These are phyloP conservation scores for Apium graveolens DNA, from an alignment of 129 eudicot species.

Conservation along the genomic window DNA sequence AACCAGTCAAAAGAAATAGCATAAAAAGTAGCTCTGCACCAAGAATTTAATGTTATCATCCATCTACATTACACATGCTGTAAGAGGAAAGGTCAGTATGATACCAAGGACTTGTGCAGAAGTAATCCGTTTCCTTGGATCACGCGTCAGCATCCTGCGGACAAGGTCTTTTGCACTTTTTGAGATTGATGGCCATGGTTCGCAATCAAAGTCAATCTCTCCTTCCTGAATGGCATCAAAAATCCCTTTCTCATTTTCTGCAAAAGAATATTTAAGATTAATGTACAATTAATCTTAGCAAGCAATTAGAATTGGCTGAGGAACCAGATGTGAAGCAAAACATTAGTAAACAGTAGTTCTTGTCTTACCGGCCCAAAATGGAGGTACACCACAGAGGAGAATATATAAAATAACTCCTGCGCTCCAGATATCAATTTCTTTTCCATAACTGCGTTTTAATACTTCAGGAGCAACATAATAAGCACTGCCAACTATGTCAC, in stretches of 20 bases:
- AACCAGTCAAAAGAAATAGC: background rate
- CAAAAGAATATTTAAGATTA: background rate
- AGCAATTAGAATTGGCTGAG: background rate
- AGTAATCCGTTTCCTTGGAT: conserved; percentile 37
- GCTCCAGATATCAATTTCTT: conserved; percentile 74
- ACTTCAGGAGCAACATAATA: conserved; percentile 83
- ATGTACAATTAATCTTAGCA: background rate
- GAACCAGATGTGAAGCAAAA: background rate
- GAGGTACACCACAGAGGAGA: conserved; percentile 70
- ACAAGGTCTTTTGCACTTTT: conserved; percentile 42
- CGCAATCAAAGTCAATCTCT: conserved; percentile 36
- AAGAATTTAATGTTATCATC: background rate
- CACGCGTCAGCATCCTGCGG: conserved; percentile 34
- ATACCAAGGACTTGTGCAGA: conserved; percentile 41
- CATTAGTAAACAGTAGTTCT: background rate
- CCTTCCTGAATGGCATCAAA: conserved; percentile 42
- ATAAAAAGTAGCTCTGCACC: background rate
- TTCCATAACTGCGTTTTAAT: conserved; percentile 53
- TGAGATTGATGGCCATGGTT: conserved; percentile 48
- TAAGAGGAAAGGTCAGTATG: background rate
- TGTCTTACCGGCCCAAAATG: conserved; percentile 68
- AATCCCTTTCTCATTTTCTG: conserved; percentile 46
- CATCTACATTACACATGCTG: background rate
- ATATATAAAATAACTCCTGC: conserved; percentile 72
- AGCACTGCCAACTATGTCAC: conserved; percentile 72